phyloP scores from a whole-genome alignment of 2,329 filamentous ascomycete genomes.

The Arthrobotrys conoides region DNA sequence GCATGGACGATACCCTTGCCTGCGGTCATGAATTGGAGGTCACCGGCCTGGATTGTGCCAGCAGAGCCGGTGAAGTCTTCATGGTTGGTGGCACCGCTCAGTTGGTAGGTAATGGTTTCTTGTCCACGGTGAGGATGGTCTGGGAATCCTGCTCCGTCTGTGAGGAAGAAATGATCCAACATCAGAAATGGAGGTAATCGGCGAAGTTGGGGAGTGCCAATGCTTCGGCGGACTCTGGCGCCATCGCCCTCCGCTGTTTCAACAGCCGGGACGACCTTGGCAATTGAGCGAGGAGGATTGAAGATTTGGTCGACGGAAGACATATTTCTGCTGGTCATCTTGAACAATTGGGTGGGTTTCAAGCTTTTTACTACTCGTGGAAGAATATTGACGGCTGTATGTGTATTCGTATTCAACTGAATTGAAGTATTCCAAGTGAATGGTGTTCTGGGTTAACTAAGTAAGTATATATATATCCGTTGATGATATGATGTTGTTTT shows the following conservation, averaged over 20 bases:
- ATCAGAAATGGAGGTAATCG: slow-evolving; percentile 95
- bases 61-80: slow-evolving; percentile 90
- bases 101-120: slow-evolving; percentile 90
- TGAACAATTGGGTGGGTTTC: slow-evolving; percentile 27
- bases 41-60: slow-evolving; percentile 87
- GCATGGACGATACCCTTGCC: slow-evolving; percentile 92
- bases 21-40: slow-evolving; percentile 98
- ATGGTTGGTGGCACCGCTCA: slow-evolving; percentile 88
- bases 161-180: slow-evolving; percentile 91
- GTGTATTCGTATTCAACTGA: not conserved
- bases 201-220: slow-evolving; percentile 84
- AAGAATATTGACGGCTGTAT: slow-evolving; percentile 43
- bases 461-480: not conserved
- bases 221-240: slow-evolving; percentile 85
- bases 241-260: slow-evolving; percentile 92
- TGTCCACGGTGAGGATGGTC: slow-evolving; percentile 85
- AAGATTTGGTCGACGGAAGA: slow-evolving; percentile 53
- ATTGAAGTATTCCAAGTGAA: slow-evolving; percentile 10
- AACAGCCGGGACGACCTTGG: slow-evolving; percentile 84
- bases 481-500: slow-evolving; percentile 34
- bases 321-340: slow-evolving; percentile 57
- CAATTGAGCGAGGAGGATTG: slow-evolving; percentile 78
- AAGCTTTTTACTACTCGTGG: slow-evolving; percentile 31
- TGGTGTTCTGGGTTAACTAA: not conserved
- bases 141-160: slow-evolving; percentile 86